Base-by-base conservation (phyloP, 2,329 filamentous ascomycete species). In the Fusarium sp. region DNA sequence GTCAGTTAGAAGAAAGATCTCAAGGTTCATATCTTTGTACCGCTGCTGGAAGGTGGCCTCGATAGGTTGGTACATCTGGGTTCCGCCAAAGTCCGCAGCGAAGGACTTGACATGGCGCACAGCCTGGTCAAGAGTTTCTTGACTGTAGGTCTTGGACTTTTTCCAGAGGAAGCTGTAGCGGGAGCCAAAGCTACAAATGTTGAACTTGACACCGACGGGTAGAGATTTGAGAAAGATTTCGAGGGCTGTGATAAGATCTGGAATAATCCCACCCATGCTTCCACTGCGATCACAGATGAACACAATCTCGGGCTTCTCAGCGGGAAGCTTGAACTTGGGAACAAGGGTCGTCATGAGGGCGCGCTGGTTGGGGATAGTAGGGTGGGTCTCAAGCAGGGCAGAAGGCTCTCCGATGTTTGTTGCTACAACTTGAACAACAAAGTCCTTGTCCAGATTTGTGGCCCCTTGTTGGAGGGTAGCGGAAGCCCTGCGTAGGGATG, bases 271-370 rank as follows among this genome's bases (percentile, higher is more conserved):
- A 0, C 43, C 28, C 90, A 92, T 92, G 62, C 90, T 92, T 0
- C 90, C 91, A 60, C 90, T 92, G 54, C 91, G 86, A 76, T 94
- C 92, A 59, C 90, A 91, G 6, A 94, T 81, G 70, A 94, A 94
- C 16, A 94, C 87, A 23, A 94, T 85, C 75, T 94, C 92, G 4
- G 84, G 82, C 57, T 77, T 79, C 9, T 85, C 82, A 0, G 84
- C 75, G 0, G 88, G 87, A 0, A 93, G 80, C n/a, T 83, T 82
- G 78, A 93, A 93, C 66, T 89, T 90, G 3, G 92, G 92, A 0
- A 94, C 90, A 0, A 94, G 81, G 0, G 91, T 92, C 0, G 87
- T 82, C 91, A 94, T 93, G 62, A 94, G 75, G 1, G 91, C 91
- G 4, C 88, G 85, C 51, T 92, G 89, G 58, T 88, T 83, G 0